Evolutionary conservation across 208 protist genomes (phyloP), one percentile per base, ranked within the genome.

Genomic region (Acanthamoeba lenticulata): DNA sequence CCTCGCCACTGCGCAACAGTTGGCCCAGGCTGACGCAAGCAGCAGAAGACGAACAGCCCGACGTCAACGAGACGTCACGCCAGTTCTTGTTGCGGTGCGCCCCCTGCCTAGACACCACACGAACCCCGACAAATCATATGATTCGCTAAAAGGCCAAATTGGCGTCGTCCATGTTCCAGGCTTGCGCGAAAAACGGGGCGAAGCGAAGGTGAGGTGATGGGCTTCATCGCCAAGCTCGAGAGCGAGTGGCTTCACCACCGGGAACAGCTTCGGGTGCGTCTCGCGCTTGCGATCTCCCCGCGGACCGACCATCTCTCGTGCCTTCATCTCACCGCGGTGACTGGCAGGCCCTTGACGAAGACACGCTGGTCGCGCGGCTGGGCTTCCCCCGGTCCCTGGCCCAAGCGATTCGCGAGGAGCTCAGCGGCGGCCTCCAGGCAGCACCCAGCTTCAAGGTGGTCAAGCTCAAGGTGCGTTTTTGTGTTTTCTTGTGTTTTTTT

Each of bases 331-430:
- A n/a, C n/a, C n/a, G n/a, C n/a, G n/a, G n/a, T n/a, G n/a, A n/a
- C n/a, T n/a, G n/a, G 34, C 83, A 90, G 83, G 40, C 17, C 7
- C 45, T 90, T 13, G 83, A 90, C 60, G 62, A 77, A n/a, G 88
- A 93, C 1, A 77, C 52, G 4, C 79, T 77, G n/a, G 60, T 93
- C 2, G 21, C 32, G 7, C 88, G 65, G 34, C n/a, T 93, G 57
- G 88, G 88, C 42, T 93, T 93, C 24, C 88, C 88, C 13, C 36
- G 29, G n/a, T 32, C 27, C 38, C 60, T 93, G 1, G 62, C 40
- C 6, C 60, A 27, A 2, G 11, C 32, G 29, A 93, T 93, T 17
- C 36, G 62, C 19, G 62, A 93, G 32, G 52, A 77, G 52, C 52
- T 93, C 7, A 19, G 42, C 27, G n/a, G 29, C 40, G 72, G 42